These are phyloP conservation scores for Citropsis articulata DNA, from an alignment of 345 rosid genomes.

Conservation along the genomic window DNA sequence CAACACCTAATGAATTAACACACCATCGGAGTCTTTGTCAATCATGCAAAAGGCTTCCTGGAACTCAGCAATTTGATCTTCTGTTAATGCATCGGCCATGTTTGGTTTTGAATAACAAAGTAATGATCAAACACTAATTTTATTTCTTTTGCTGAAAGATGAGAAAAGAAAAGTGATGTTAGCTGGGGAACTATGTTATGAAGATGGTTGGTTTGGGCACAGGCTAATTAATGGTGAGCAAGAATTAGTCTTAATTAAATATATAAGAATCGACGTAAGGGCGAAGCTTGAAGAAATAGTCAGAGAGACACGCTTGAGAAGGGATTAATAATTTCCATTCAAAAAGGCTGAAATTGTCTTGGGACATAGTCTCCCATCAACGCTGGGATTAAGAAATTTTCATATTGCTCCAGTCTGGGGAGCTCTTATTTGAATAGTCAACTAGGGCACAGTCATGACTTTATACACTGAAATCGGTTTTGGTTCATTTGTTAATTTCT, in stretches of 20 bases:
- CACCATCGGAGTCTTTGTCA: constrained; percentile 57
- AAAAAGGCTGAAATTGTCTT: constrained; percentile 10
- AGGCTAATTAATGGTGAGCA: no score
- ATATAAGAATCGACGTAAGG: no score
- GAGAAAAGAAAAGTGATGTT: no score
- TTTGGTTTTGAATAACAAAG: neutral
- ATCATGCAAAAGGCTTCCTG: constrained; percentile 53
- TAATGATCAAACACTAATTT: no score
- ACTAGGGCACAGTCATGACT: neutral
- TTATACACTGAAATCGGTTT: no score
- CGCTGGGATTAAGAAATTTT: neutral
- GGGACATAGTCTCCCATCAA: neutral
- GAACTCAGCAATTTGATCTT: constrained; percentile 51
- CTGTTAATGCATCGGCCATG: constrained; percentile 44
- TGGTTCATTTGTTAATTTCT: no score
- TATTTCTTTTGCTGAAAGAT: no score
- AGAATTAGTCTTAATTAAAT: no score
- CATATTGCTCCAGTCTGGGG: neutral
- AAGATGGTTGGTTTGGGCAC: no score
- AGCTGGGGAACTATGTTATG: no score
- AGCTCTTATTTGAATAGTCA: neutral
- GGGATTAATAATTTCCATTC: constrained; percentile 11
- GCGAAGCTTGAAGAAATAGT: neutral
- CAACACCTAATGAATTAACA: no score
- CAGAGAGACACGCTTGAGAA: constrained; percentile 14